A percentile compares a stretch with the other conserved stretches of the same genome.
These are phyloP conservation scores for Tolypocladium album DNA, from an alignment of 2,329 filamentous ascomycete species.

Conservation along the genomic window DNA sequence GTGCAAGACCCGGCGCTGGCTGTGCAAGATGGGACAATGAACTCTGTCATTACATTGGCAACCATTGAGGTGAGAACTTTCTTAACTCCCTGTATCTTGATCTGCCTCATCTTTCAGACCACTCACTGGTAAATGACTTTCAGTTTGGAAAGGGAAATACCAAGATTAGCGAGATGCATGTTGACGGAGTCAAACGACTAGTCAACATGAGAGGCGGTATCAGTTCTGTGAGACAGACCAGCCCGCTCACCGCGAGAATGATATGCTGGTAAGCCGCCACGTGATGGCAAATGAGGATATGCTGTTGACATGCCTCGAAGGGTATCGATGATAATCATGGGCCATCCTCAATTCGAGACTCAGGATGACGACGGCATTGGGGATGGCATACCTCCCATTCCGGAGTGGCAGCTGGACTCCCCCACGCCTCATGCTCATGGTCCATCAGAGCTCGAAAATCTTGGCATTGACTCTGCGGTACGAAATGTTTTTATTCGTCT, in stretches of 20 bases:
- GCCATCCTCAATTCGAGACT: conserved; percentile 38
- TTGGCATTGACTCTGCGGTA: conserved; percentile 23
- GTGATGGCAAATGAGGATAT: too few relatives aligned
- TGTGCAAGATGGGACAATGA: conserved; percentile 42
- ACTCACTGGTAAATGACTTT: neutral
- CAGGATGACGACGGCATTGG: conserved; percentile 38
- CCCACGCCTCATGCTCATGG: neutral
- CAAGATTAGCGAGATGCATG: conserved; percentile 32
- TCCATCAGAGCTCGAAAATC: conserved; percentile 2
- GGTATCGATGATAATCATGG: conserved; percentile 46
- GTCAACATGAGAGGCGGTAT: conserved; percentile 41
- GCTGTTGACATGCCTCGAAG: conserved; percentile 18
- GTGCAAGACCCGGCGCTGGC: conserved; percentile 34
- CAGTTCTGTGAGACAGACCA: conserved; percentile 32
- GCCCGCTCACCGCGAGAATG: conserved; percentile 44
- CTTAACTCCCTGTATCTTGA: too few relatives aligned
- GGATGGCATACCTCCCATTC: conserved; percentile 35
- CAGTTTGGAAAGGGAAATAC: conserved; percentile 44
- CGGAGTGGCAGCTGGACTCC: conserved; percentile 33
- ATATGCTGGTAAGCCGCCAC: conserved; percentile 33
- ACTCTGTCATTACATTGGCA: conserved; percentile 46
- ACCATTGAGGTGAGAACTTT: conserved; percentile 40
- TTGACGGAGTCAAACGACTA: conserved; percentile 37
- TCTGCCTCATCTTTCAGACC: neutral
- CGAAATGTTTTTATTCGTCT: conserved; percentile 30